Conservation (phyloP, 768 basidiomycete species). For the Leccinum arenicola region DNA sequence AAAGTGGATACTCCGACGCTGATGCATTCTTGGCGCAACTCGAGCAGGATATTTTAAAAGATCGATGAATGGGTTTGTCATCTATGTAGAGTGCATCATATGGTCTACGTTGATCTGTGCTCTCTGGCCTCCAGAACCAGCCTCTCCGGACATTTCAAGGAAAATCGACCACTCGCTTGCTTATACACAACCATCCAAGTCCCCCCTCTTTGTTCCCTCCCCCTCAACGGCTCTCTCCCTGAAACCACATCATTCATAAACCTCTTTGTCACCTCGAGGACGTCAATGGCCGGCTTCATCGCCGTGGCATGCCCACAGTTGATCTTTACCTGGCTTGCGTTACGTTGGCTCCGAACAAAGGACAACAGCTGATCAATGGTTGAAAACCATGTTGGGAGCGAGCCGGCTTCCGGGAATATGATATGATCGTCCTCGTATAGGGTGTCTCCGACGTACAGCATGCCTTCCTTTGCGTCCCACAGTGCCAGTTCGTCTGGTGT, state of each 20-base stretch:
- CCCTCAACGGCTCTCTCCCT: conserved; percentile 37
- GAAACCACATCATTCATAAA: conserved; percentile 50
- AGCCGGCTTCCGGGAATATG: conserved; percentile 53
- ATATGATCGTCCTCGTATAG: conserved; percentile 54
- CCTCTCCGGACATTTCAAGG: conserved; percentile 48
- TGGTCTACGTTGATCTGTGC: conserved; percentile 4
- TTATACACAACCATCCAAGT: conserved; percentile 43
- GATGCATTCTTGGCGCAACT: conserved; percentile 67
- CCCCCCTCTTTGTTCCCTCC: conserved; percentile 32
- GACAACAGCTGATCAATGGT: conserved; percentile 43
- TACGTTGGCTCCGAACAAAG: conserved; percentile 36
- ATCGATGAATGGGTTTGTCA: conserved; percentile 3
- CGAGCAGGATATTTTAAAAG: conserved; percentile 54
- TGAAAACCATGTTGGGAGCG: conserved; percentile 48
- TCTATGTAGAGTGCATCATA: not conserved
- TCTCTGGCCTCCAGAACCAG: conserved; percentile 40
- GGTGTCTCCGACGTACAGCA: conserved; percentile 58
- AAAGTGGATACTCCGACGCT: conserved; percentile 32
- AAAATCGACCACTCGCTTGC: conserved; percentile 41
- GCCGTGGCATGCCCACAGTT: conserved; percentile 52
- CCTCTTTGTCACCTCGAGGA: conserved; percentile 38
- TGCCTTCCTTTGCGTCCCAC: conserved; percentile 46
- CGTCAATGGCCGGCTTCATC: conserved; percentile 42
- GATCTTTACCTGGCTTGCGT: conserved; percentile 34
- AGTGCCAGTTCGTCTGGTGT: conserved; percentile 58